Conservation (phyloP, 139 green algal species). For the Chlorella sorokiniana region DNA sequence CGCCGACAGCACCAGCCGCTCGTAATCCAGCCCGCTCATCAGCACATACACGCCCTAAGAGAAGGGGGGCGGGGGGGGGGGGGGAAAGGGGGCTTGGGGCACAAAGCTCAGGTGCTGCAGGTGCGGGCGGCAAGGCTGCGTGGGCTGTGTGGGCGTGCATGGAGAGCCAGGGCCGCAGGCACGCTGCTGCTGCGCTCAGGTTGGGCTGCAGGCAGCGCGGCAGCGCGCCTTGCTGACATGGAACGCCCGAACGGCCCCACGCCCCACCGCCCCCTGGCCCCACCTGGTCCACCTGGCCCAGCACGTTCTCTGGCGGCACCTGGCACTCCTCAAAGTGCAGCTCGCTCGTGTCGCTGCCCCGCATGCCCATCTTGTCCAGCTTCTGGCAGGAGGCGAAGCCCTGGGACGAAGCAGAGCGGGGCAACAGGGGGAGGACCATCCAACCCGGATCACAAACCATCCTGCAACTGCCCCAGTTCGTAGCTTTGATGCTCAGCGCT, state of each 20-base stretch:
- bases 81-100: not conserved
- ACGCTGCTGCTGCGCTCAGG: too few relatives aligned
- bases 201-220: too few relatives aligned
- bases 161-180: too few relatives aligned
- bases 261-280: not conserved
- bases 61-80: not conserved
- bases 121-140: too few relatives aligned
- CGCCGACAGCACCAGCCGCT: slow-evolving; percentile 88
- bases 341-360: slow-evolving; percentile 93
- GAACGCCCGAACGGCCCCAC: not conserved
- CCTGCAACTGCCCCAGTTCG: too few relatives aligned
- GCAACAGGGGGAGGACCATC: not conserved
- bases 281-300: slow-evolving; percentile 73
- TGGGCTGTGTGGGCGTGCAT: too few relatives aligned
- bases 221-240: too few relatives aligned
- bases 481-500: too few relatives aligned
- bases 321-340: slow-evolving; percentile 93
- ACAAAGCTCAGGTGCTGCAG: not conserved
- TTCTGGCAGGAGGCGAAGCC: slow-evolving; percentile 92
- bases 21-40: slow-evolving; percentile 91
- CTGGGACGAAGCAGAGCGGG: not conserved
- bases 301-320: slow-evolving; percentile 85
- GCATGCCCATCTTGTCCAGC: slow-evolving; percentile 96
- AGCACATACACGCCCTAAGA: slow-evolving; percentile 82
- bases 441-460: too few relatives aligned